These are phyloP conservation scores for Solanum chilense DNA, from an alignment of 257 asterid species.

Conservation along the genomic window DNA sequence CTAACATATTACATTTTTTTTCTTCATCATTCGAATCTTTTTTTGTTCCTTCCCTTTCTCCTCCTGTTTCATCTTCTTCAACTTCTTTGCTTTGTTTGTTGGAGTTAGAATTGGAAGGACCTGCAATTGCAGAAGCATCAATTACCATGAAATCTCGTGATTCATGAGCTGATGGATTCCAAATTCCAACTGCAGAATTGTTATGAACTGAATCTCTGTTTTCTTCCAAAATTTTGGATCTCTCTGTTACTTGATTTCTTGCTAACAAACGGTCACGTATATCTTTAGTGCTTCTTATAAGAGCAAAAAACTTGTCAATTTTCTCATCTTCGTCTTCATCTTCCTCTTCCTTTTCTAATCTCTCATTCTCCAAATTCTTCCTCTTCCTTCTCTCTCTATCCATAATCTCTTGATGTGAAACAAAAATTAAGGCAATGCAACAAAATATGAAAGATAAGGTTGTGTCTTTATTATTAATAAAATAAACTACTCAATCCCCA, in stretches of 20 bases:
- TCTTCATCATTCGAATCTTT: not conserved
- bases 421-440: not conserved
- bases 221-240: not conserved
- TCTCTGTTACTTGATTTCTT: not conserved
- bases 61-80: not conserved
- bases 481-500: not conserved
- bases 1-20: slow-evolving; percentile 4
- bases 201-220: not conserved
- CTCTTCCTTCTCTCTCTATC: slow-evolving; percentile 9
- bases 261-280: slow-evolving; percentile 5
- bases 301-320: slow-evolving; percentile 20
- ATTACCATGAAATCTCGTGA: slow-evolving; percentile 21
- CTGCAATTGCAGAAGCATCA: not conserved
- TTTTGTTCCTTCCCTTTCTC: not conserved
- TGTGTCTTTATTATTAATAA: not conserved
- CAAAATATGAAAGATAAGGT: not conserved
- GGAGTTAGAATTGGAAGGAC: not conserved
- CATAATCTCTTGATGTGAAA: not conserved
- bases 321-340: slow-evolving; percentile 11
- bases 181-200: not conserved
- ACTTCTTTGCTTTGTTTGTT: not conserved
- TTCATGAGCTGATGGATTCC: not conserved
- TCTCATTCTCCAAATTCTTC: slow-evolving; percentile 11
- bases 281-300: slow-evolving; percentile 7
- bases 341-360: slow-evolving; percentile 7